Conservation (phyloP, 2,329 filamentous ascomycete genomes). For the Hansfordia pulvinata region DNA sequence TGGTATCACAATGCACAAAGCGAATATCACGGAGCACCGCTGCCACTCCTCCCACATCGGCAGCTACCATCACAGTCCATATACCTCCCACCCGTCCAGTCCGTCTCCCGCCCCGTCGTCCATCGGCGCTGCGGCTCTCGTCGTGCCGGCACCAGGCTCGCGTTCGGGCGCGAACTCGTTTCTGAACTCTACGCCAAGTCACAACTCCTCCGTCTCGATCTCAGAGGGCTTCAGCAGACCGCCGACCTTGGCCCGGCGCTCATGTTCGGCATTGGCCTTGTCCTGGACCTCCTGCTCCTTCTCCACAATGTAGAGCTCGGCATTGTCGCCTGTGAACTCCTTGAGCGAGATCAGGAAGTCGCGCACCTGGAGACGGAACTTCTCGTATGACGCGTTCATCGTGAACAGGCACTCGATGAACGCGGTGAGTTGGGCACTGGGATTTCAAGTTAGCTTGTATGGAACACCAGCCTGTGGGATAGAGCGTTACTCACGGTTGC, state of each 20-base stretch:
- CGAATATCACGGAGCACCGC: no score
- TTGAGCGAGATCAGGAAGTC: conserved; percentile 97
- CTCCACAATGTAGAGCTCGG: conserved; percentile 86
- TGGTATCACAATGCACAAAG: no score
- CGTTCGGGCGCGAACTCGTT: conserved; percentile 39
- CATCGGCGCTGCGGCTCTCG: conserved; percentile 10
- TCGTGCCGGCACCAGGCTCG: no score
- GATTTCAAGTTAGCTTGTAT: conserved; percentile 19
- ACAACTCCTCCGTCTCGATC: conserved; percentile 75
- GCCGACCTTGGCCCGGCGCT: conserved; percentile 87
- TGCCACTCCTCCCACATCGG: no score
- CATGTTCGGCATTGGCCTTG: conserved; percentile 76
- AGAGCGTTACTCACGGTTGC: conserved; percentile 55
- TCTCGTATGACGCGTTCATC: conserved; percentile 76
- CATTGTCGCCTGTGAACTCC: conserved; percentile 91
- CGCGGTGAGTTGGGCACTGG: conserved; percentile 68
- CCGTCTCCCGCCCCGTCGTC: conserved; percentile 7
- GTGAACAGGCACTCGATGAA: conserved; percentile 88
- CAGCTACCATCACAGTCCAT: conserved; percentile 22
- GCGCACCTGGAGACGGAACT: conserved; percentile 89
- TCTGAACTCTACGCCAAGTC: conserved; percentile 61
- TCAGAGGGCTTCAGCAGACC: conserved; percentile 96
- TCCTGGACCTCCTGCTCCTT: conserved; percentile 84
- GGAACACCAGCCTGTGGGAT: background rate
- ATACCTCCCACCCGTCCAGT: conserved; percentile 19